Evolutionary conservation across 2,329 filamentous ascomycete species (phyloP).

Genomic region (Claviceps sp.): DNA sequence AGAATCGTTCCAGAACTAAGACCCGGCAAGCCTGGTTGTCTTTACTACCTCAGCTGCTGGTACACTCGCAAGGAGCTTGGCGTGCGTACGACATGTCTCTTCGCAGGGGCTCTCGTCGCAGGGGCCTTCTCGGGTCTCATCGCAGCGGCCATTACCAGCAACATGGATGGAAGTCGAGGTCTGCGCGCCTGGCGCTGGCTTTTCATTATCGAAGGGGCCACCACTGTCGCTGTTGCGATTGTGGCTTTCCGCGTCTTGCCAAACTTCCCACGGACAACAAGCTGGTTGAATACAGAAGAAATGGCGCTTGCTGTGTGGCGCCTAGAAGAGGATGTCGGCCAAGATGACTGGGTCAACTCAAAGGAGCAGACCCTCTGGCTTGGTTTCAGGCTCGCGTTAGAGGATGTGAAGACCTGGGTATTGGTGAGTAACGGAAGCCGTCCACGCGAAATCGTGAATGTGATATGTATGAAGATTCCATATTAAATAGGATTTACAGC

Average conservation of each 20-base stretch:
- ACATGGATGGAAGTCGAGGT: slow-evolving; percentile 14
- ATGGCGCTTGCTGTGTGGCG: slow-evolving; percentile 46
- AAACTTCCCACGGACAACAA: slow-evolving; percentile 28
- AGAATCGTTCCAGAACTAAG: not conserved
- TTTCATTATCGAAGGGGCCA: slow-evolving; percentile 18
- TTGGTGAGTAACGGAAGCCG: slow-evolving; percentile 25
- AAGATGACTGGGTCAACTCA: slow-evolving; percentile 47
- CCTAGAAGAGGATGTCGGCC: slow-evolving; percentile 49
- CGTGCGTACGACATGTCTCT: slow-evolving; percentile 30
- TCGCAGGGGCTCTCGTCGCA: slow-evolving; percentile 25
- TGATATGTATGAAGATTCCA: not conserved
- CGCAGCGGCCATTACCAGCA: slow-evolving; percentile 26
- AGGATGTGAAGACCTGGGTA: slow-evolving; percentile 47
- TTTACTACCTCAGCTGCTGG: slow-evolving; percentile 20
- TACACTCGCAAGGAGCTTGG: slow-evolving; percentile 38
- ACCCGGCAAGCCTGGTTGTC: not conserved
- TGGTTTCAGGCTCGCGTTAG: slow-evolving; percentile 41
- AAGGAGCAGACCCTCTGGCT: slow-evolving; percentile 41
- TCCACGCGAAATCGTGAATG: too few species aligned
- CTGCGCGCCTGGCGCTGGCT: slow-evolving; percentile 21
- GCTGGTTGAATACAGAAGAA: slow-evolving; percentile 30
- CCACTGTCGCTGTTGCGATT: slow-evolving; percentile 29
- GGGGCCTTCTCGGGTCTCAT: slow-evolving; percentile 30
- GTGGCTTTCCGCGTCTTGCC: slow-evolving; percentile 40
- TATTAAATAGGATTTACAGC: slow-evolving; percentile 15